These are phyloP conservation scores for Orobanche coerulescens DNA, from an alignment of 257 asterid species.

Conservation along the genomic window DNA sequence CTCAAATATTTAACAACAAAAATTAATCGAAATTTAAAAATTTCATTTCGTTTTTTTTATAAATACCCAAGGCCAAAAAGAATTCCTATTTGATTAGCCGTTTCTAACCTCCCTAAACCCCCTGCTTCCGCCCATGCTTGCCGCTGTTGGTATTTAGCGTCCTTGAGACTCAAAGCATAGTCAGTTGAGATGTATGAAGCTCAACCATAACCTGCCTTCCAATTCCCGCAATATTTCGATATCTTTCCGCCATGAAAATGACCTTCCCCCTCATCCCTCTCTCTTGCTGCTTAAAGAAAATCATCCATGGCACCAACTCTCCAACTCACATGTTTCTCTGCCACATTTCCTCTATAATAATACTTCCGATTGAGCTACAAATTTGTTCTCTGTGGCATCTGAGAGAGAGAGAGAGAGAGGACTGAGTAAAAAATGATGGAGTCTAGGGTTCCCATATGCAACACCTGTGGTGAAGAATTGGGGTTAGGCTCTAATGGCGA, in stretches of 20 bases:
- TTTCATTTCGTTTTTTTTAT: too few relatives aligned
- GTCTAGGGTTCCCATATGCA: conserved; percentile 65
- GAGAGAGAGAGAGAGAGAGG: conserved; percentile 13
- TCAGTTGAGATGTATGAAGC: conserved; percentile 43
- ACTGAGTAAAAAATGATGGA: conserved; percentile 52
- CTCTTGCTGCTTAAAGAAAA: conserved; percentile 17
- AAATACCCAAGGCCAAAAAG: too few relatives aligned
- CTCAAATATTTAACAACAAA: too few relatives aligned
- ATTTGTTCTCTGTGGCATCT: conserved; percentile 1
- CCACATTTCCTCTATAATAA: conserved; percentile 25
- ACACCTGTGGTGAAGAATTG: conserved; percentile 66
- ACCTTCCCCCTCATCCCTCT: conserved; percentile 44
- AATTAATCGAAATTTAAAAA: too few relatives aligned
- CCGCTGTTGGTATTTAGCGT: too few relatives aligned
- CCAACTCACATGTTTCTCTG: conserved; percentile 36
- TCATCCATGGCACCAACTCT: conserved; percentile 35
- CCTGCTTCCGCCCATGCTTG: too few relatives aligned
- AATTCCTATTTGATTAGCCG: too few relatives aligned
- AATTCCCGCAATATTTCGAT: conserved; percentile 56
- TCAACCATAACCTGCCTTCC: conserved; percentile 73
- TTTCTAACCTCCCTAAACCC: too few relatives aligned
- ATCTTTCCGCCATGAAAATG: conserved; percentile 30
- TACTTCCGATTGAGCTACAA: conserved; percentile 11
- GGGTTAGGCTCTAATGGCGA: conserved; percentile 50
- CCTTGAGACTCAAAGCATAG: conserved; percentile 16